phyloP scores from a whole-genome alignment of 2,329 filamentous ascomycete species.

The Tolypocladium guangdongense region DNA sequence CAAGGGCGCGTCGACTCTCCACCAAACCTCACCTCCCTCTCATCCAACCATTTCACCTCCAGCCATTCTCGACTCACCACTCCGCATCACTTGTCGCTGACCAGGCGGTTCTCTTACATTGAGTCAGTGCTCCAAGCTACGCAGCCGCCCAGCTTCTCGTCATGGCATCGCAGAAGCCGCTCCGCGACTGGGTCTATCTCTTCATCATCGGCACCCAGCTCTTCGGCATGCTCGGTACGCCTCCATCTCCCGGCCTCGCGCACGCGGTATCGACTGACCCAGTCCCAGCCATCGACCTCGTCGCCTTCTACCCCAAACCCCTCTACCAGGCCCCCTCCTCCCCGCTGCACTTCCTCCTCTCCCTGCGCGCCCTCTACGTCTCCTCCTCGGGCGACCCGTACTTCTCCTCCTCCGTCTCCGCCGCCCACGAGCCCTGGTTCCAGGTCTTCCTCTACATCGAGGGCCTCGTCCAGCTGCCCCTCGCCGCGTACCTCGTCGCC shows the following conservation, averaged over 20 bases:
- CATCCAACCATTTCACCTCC: not conserved
- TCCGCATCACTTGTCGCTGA: too few species aligned
- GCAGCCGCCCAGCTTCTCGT: not conserved
- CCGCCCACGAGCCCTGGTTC: slow-evolving; percentile 35
- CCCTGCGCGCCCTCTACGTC: slow-evolving; percentile 36
- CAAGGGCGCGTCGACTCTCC: not conserved
- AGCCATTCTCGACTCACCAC: not conserved
- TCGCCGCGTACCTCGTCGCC: slow-evolving; percentile 34
- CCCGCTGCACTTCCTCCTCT: slow-evolving; percentile 36
- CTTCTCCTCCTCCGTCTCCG: slow-evolving; percentile 27
- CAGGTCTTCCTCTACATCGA: slow-evolving; percentile 39
- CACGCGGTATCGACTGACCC: not conserved
- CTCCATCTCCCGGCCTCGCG: too few species aligned
- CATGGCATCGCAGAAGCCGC: slow-evolving; percentile 14
- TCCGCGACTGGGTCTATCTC: slow-evolving; percentile 25
- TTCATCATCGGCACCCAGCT: slow-evolving; percentile 21
- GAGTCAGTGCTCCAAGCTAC: too few species aligned
- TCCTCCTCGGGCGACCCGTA: slow-evolving; percentile 41
- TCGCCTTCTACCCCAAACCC: slow-evolving; percentile 37
- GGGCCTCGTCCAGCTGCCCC: slow-evolving; percentile 37
- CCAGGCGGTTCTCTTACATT: too few species aligned
- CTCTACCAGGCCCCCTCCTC: slow-evolving; percentile 29
- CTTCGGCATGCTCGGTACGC: slow-evolving; percentile 25
- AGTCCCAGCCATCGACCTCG: slow-evolving; percentile 38
- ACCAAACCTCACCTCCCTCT: too few species aligned